Percentiles rank a stretch among this genome's conserved stretches.
Evolutionary conservation across 345 rosid genomes (phyloP).

Genomic region (Durio zibethinus): DNA sequence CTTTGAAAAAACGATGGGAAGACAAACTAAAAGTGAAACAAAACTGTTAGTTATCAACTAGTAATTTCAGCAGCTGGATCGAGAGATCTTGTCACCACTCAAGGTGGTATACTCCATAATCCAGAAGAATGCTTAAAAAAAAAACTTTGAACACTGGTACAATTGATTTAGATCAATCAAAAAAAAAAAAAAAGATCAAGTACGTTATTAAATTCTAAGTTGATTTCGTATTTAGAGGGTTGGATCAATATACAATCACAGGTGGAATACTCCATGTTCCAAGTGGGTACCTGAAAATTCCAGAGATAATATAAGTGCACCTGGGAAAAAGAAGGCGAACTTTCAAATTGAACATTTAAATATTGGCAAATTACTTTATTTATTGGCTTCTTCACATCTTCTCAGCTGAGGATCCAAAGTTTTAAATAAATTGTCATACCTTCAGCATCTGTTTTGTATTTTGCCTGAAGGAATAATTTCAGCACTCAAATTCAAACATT

Average conservation of each 20-base stretch:
- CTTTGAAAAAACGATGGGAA: not conserved
- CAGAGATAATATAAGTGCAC: not conserved
- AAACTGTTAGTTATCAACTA: not conserved
- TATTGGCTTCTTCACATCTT: conserved; percentile 83
- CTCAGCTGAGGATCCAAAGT: conserved; percentile 58
- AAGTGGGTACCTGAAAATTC: conserved; percentile 51
- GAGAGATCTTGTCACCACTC: not conserved
- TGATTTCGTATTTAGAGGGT: not conserved
- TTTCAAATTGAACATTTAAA: not conserved
- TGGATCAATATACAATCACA: conserved; percentile 46
- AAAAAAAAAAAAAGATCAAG: no score
- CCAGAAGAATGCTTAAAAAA: not conserved
- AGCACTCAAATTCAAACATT: not conserved
- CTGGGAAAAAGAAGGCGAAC: not conserved
- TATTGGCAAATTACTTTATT: conserved; percentile 52
- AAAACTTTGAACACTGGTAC: no score
- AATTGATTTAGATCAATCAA: not conserved
- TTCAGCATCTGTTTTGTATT: conserved; percentile 65
- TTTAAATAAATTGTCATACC: conserved; percentile 48
- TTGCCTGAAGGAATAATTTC: conserved; percentile 44
- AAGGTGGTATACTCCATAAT: no score
- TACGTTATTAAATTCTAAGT: not conserved
- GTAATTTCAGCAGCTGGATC: not conserved
- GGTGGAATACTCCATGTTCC: conserved; percentile 82
- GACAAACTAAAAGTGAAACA: not conserved